phyloP scores from a whole-genome alignment of 352 stramenopile species.

The Pythium dissotocum region DNA sequence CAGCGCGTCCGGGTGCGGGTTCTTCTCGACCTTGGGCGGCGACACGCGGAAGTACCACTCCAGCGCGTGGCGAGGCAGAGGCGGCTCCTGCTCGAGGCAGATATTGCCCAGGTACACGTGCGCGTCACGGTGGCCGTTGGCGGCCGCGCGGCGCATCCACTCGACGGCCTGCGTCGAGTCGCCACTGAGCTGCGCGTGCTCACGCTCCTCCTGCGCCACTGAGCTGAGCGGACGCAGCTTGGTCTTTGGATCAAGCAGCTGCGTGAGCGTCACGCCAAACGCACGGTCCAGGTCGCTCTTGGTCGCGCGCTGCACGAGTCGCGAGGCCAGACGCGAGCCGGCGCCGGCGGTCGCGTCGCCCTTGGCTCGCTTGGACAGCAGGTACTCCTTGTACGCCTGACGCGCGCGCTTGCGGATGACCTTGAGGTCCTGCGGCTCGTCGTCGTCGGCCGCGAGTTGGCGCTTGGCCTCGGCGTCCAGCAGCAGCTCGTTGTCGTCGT shows the following conservation, averaged over 20 bases:
- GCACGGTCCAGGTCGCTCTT: slow-evolving; percentile 59
- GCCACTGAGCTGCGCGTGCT: slow-evolving; percentile 30
- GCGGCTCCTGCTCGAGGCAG: slow-evolving; percentile 75
- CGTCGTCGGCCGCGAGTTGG: slow-evolving; percentile 37
- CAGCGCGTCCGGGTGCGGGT: slow-evolving; percentile 74
- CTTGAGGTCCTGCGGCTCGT: slow-evolving; percentile 66
- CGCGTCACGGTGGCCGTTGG: slow-evolving; percentile 74
- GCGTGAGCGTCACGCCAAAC: slow-evolving; percentile 72
- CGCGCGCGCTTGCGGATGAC: slow-evolving; percentile 80
- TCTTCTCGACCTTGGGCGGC: slow-evolving; percentile 38
- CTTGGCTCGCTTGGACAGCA: slow-evolving; percentile 42
- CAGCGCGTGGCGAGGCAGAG: slow-evolving; percentile 64
- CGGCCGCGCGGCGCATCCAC: slow-evolving; percentile 78
- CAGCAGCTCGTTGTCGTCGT: slow-evolving; percentile 36
- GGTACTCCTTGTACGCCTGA: slow-evolving; percentile 74
- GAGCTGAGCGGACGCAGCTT: slow-evolving; percentile 51
- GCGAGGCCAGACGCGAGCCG: slow-evolving; percentile 15
- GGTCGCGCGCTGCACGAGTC: slow-evolving; percentile 64
- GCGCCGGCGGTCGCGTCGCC: slow-evolving; percentile 15
- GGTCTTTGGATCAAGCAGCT: slow-evolving; percentile 59
- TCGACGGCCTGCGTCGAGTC: slow-evolving; percentile 74
- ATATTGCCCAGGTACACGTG: slow-evolving; percentile 83
- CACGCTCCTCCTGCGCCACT: slow-evolving; percentile 25
- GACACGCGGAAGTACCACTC: slow-evolving; percentile 76
- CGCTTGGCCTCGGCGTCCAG: slow-evolving; percentile 74